These are phyloP conservation scores for Stephanodiscus triporus DNA, from an alignment of 108 stramenopile genomes.

Conservation along the genomic window DNA sequence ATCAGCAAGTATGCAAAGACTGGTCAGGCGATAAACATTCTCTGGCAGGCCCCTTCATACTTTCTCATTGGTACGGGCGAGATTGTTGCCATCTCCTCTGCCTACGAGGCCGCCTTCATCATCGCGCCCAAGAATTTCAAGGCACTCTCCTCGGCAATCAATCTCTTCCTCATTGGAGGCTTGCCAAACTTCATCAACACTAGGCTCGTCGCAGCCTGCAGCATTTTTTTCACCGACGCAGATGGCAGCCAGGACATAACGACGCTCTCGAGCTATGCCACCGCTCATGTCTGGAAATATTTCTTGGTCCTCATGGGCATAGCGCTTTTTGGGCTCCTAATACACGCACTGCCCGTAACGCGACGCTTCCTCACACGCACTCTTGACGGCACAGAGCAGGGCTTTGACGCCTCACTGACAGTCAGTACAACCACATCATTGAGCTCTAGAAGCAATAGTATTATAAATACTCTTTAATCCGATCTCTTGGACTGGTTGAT, in stretches of 20 bases:
- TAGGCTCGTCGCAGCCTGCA: conserved; percentile 11
- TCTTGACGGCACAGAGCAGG: background rate
- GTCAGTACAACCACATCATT: too few species aligned
- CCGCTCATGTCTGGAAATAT: too few species aligned
- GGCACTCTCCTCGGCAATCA: conserved; percentile 30
- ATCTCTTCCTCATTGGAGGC: conserved; percentile 33
- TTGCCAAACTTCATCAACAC: conserved; percentile 29
- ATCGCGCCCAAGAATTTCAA: conserved; percentile 18
- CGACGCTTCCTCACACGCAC: too few species aligned
- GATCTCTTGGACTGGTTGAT: too few species aligned
- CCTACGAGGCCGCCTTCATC: conserved; percentile 42
- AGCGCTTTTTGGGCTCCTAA: background rate
- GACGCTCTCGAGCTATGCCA: background rate
- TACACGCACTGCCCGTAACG: background rate
- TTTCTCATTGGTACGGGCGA: conserved; percentile 36
- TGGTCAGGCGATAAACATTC: conserved; percentile 14
- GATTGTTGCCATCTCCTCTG: conserved; percentile 30
- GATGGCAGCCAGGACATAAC: background rate
- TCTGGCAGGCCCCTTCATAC: conserved; percentile 41
- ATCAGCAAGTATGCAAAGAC: background rate
- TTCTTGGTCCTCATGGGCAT: background rate
- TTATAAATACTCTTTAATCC: too few species aligned
- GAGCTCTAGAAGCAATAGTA: too few species aligned
- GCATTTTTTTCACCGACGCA: conserved; percentile 1
- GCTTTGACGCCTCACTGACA: too few species aligned